phyloP scores from a whole-genome alignment of 192 early-diverging fungal species.

The Backusella circina region DNA sequence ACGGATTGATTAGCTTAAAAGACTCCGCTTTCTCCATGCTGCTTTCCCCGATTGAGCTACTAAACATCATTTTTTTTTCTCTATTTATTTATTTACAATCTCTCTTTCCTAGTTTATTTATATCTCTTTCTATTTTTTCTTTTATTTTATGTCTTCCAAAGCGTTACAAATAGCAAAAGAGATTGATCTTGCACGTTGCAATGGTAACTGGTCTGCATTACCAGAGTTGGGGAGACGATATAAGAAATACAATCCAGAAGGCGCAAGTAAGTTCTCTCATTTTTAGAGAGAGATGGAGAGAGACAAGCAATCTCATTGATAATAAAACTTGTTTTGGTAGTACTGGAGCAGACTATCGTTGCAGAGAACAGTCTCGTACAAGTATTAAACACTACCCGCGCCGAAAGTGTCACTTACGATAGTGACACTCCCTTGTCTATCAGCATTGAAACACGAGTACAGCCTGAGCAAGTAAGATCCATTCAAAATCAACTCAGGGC shows the following conservation, averaged over 20 bases:
- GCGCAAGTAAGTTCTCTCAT: slow-evolving; percentile 46
- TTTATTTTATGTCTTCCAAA: slow-evolving; percentile 40
- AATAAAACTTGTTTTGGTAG: slow-evolving; percentile 25
- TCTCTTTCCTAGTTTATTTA: not conserved
- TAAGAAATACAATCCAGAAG: slow-evolving; percentile 52
- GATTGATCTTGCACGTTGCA: slow-evolving; percentile 39
- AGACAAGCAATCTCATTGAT: not conserved
- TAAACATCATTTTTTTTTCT: not conserved
- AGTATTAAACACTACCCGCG: not conserved
- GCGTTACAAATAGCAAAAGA: slow-evolving; percentile 41
- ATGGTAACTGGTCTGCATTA: slow-evolving; percentile 42
- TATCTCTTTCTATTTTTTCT: slow-evolving; percentile 1
- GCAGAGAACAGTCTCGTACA: slow-evolving; percentile 34
- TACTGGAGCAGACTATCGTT: slow-evolving; percentile 36
- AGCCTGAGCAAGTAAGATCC: not conserved
- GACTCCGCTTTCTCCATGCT: not conserved
- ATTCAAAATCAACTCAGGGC: slow-evolving; percentile 22
- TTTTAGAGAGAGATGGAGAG: not conserved
- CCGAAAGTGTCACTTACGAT: slow-evolving; percentile 6
- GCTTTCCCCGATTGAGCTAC: not conserved
- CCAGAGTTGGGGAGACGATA: slow-evolving; percentile 53
- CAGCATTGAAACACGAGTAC: slow-evolving; percentile 12
- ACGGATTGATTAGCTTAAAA: not conserved
- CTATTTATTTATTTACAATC: not conserved
- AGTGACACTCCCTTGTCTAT: slow-evolving; percentile 24